Evolutionary conservation across 139 green algal genomes (phyloP), one percentile per base, ranked within the genome.

Genomic region (Chlamydomonas sp.): DNA sequence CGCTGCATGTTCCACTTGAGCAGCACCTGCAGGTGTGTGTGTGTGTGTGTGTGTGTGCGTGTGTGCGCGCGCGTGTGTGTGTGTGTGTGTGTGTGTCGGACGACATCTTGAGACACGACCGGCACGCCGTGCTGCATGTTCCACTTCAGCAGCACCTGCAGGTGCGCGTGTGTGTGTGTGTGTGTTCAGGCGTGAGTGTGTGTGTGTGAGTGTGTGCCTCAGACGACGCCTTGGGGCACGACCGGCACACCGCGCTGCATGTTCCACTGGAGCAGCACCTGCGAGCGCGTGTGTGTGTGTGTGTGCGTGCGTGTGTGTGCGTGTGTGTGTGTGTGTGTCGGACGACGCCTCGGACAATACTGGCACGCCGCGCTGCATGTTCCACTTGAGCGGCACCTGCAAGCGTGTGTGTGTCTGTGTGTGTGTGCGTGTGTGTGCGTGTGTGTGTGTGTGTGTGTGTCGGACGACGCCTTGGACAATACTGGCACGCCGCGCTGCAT

Each of bases 1-100:
- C 90, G 82, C 84, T 96, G 90, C 69, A 90, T 79, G 72, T 91
- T 93, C 88, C 89, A 96, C 68, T 81, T 82, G 34, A 95, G 67
- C 47, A 90, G 72, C 34, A 95, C 84, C 85, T 96, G 82, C 33
- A 74, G n/a, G 57, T 10, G 38, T 20, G 39, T 54, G 43, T 54
- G 43, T 54, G 16, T 54, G 43, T 54, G 43, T 54, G 13, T 13
- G 16, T n/a, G n/a, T 54, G 43, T 54, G 43, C 16, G 43, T 54
- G 22, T 33, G 24, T 10, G 54, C 54, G 26, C 43, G 13, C 43
- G 13, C 43, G 13, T 54, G 43, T 54, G 43, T 54, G 16, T 54
- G 43, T 54, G 43, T 54, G 13, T 13, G 16, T n/a, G n/a, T 54
- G 43, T 54, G 43, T 54, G 43, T 54, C 16, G 43, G 13, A 54